Conservation (phyloP, 805 yeast species). For the Yarrowia osloensis region DNA sequence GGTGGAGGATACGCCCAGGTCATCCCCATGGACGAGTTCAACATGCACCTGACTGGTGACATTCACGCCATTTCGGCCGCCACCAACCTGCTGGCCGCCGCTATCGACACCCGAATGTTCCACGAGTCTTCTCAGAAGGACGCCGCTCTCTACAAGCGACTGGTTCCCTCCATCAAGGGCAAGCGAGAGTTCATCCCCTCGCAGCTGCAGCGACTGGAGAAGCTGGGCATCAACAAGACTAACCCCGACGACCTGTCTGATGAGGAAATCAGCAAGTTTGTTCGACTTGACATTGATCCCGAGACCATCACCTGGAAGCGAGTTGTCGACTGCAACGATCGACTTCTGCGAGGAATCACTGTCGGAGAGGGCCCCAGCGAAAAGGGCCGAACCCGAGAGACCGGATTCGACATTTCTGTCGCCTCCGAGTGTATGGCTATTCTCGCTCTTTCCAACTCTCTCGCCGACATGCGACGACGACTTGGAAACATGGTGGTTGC, state of each 20-base stretch:
- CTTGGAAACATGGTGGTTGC: constrained; percentile 91
- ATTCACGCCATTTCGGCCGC: constrained; percentile 96
- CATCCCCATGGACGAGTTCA: constrained; percentile 98
- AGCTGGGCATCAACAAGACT: constrained; percentile 78
- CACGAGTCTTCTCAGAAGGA: constrained; percentile 89
- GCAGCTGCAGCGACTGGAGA: constrained; percentile 71
- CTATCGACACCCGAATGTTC: constrained; percentile 95
- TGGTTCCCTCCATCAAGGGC: constrained; percentile 86
- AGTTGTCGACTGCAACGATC: constrained; percentile 92
- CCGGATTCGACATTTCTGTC: constrained; percentile 95
- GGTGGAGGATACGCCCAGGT: constrained; percentile 99
- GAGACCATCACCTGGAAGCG: constrained; percentile 87
- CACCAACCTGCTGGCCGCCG: constrained; percentile 91
- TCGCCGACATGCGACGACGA: constrained; percentile 82
- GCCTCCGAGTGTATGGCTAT: constrained; percentile 97
- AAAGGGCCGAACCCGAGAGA: constrained; percentile 77
- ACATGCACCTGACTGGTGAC: constrained; percentile 96
- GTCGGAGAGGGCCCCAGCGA: constrained; percentile 93
- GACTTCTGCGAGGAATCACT: constrained; percentile 84
- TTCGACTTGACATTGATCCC: constrained; percentile 85
- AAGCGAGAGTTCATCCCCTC: constrained; percentile 74
- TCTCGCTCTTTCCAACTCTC: constrained; percentile 75
- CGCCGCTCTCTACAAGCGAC: constrained; percentile 74
- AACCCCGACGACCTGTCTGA: constrained; percentile 78
- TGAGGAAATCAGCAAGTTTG: constrained; percentile 74